Conservation (phyloP, 345 rosid species). For the Heritiera littoralis region DNA sequence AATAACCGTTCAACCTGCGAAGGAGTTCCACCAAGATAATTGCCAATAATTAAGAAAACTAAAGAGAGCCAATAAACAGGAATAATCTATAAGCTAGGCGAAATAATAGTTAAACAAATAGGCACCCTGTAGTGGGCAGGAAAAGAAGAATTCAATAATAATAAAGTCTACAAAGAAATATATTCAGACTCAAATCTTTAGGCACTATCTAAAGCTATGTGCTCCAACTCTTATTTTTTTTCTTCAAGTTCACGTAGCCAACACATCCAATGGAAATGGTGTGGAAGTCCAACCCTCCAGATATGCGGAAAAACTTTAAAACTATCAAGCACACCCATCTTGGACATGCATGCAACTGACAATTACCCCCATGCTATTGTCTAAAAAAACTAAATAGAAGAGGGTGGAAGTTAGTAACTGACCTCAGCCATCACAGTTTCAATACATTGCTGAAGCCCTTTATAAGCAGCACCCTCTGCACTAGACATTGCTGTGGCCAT, state of each 20-base stretch:
- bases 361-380: conserved; percentile 6
- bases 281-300: background rate
- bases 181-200: background rate
- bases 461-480: conserved; percentile 98
- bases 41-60: background rate
- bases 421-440: conserved; percentile 99
- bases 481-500: conserved; percentile 97
- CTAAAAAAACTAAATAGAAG: background rate
- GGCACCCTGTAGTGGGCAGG: background rate
- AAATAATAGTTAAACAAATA: background rate
- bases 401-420: conserved; percentile 27
- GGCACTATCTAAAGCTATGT: background rate
- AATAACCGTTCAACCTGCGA: conserved; percentile 87
- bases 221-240: background rate
- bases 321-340: background rate
- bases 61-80: background rate
- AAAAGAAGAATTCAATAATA: background rate
- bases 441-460: conserved; percentile 98
- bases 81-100: background rate
- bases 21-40: conserved; percentile 16
- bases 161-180: conserved; percentile 2
- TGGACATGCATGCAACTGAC: background rate
- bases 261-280: background rate
- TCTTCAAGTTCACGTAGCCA: background rate
- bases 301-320: background rate